Evolutionary conservation across 331 rosid genomes (phyloP), one percentile per base, ranked within the genome.

Genomic region (Malus hybrid): DNA sequence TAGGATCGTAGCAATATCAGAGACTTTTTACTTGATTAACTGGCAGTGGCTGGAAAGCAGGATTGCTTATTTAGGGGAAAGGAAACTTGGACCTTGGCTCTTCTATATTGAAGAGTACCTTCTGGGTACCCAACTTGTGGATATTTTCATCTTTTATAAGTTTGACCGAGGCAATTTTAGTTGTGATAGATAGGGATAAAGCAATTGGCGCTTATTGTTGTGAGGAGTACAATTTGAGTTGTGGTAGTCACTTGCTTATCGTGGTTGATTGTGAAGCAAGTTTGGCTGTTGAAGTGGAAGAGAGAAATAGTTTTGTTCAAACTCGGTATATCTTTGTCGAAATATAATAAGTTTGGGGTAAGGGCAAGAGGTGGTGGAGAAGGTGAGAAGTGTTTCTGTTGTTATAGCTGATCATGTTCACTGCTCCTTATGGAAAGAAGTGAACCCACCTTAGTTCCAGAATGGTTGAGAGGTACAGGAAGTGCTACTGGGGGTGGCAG

Each of bases 401-500:
- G 69, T 77, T 77, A 64, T 52, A 80, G 77, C 90, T 88, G 84
- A 92, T 88, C 82, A 90, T 92, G 97, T 86, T 92, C 96, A 90
- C 86, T 84, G 86, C 82, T 94, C 91, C 88, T 83, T 84, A 94
- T 94, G 99, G 97, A 86, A 83, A 92, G 87, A 92, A 90, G 99
- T 94, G 97, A 94, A 87, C 97, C 97, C 69, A 48, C 99, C 22
- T 87, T 92, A 87, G 96, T 84, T 84, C 99, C 99, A 81, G 89
- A 94, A 92, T 94, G 99, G 99, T 86, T 94, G 96, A 92, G 97
- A 89, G 86, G 79, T 84, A 67, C 97, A 70, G 99, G 97, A 85
- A 83, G 87, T 85, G 90, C 84, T 79, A 78, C 95, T 56, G 98
- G 93, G 80, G 87, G 87, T 79, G 90, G 96, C 86, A 88, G 77